Conservation (phyloP, 2,329 filamentous ascomycete genomes). For the Penicillium rolfsii region DNA sequence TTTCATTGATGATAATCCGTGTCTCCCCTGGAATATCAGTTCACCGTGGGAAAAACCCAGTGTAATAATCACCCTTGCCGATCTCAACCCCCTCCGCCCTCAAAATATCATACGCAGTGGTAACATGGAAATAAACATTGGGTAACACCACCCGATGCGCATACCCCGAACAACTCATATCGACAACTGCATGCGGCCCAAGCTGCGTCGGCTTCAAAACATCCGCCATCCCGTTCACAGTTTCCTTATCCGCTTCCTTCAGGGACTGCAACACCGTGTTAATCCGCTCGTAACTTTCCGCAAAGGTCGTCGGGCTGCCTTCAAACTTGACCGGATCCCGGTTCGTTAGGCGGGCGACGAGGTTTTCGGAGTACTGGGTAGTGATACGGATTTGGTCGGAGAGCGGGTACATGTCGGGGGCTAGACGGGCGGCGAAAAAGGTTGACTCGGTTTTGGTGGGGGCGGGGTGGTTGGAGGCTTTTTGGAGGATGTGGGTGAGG, state of each 20-base stretch:
- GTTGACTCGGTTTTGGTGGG: not conserved
- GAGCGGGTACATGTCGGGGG: constrained; percentile 30
- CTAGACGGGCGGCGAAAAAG: constrained; percentile 26
- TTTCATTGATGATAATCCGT: no score
- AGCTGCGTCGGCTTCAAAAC: constrained; percentile 17
- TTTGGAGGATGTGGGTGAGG: constrained; percentile 34
- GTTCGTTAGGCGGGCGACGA: constrained; percentile 31
- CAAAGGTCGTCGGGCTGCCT: constrained; percentile 25
- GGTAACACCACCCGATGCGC: constrained; percentile 24
- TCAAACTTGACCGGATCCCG: constrained; percentile 27
- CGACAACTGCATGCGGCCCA: constrained; percentile 9
- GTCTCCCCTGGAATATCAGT: no score
- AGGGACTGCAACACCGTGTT: constrained; percentile 27
- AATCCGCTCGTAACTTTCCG: constrained; percentile 32
- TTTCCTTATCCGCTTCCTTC: constrained; percentile 31
- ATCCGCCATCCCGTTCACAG: constrained; percentile 28
- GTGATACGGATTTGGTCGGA: constrained; percentile 32
- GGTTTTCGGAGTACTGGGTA: constrained; percentile 30
- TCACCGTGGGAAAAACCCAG: constrained; percentile 2
- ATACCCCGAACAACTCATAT: constrained; percentile 20
- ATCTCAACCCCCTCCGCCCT: constrained; percentile 25
- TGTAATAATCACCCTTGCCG: constrained; percentile 20
- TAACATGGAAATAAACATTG: constrained; percentile 32
- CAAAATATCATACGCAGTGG: constrained; percentile 28
- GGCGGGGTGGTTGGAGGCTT: constrained; percentile 27